A percentile compares a stretch with the other conserved stretches of the same genome.
These are phyloP conservation scores for Achaetomiella virescens DNA, from an alignment of 495 filamentous ascomycete species.

Conservation along the genomic window DNA sequence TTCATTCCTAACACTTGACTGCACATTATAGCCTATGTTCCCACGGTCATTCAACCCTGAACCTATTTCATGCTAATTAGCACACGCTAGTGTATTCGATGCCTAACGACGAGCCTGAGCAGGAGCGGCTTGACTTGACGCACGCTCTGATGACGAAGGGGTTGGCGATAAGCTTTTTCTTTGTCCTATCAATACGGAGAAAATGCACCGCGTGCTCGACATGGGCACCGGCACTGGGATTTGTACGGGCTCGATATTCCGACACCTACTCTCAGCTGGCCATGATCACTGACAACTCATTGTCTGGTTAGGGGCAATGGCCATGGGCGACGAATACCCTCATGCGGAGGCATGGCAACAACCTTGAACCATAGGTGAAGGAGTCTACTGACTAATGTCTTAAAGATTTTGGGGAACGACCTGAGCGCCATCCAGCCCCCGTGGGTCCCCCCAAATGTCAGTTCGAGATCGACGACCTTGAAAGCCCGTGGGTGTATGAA, in stretches of 20 bases:
- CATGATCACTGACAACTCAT: not conserved
- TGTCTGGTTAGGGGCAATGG: conserved; percentile 14
- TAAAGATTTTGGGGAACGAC: conserved; percentile 40
- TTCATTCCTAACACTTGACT: too few species aligned
- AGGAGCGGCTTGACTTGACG: conserved; percentile 12
- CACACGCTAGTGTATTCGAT: too few species aligned
- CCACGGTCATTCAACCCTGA: too few species aligned
- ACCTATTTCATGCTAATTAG: too few species aligned
- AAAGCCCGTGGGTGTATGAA: conserved; percentile 48
- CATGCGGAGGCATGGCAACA: not conserved
- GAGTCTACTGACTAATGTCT: not conserved
- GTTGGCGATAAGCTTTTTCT: conserved; percentile 6
- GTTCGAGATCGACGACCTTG: conserved; percentile 58
- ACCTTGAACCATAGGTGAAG: not conserved
- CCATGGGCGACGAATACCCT: conserved; percentile 10
- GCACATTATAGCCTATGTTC: too few species aligned
- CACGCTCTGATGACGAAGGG: conserved; percentile 4
- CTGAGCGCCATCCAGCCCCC: conserved; percentile 45
- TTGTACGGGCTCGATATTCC: not conserved
- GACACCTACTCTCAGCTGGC: not conserved
- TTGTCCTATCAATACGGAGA: not conserved
- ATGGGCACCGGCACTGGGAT: conserved; percentile 10
- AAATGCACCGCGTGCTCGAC: conserved; percentile 9
- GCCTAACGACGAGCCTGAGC: not conserved
- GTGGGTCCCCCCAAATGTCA: conserved; percentile 56